Conservation (phyloP, 495 filamentous ascomycete genomes). For the Penicillium bialowiezense region DNA sequence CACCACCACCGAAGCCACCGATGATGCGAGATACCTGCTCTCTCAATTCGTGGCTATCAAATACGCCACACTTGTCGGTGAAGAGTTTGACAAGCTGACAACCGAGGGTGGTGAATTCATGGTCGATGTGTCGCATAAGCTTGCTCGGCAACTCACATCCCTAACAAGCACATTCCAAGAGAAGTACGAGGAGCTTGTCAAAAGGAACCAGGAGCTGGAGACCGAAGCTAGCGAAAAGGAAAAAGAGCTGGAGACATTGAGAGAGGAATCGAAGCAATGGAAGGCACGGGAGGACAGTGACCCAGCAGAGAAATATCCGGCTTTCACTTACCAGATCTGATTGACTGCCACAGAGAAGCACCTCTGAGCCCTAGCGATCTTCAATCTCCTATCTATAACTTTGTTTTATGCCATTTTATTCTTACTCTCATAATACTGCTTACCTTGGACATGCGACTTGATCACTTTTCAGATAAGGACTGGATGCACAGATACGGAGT, state of each 20-base stretch:
- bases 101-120: conserved; percentile 8
- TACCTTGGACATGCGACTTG: too few species aligned
- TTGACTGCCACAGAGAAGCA: background rate
- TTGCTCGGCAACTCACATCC: background rate
- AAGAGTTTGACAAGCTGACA: background rate
- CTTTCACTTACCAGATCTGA: background rate
- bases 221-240: background rate
- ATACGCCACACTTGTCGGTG: background rate
- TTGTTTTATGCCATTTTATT: too few species aligned
- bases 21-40: conserved; percentile 3
- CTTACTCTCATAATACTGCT: too few species aligned
- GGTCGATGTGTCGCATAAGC: conserved; percentile 6
- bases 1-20: background rate
- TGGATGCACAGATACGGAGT: too few species aligned
- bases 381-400: too few species aligned
- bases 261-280: background rate
- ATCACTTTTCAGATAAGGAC: too few species aligned
- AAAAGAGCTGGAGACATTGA: background rate
- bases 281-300: background rate
- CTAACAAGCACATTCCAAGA: background rate
- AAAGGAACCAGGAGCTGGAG: background rate
- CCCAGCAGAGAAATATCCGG: background rate
- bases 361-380: too few species aligned
- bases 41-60: conserved; percentile 6
- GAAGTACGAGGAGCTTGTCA: background rate